Percentiles rank a stretch among this genome's conserved stretches.
Evolutionary conservation across 2,329 filamentous ascomycete genomes (phyloP).

Genomic region (Alternaria sp.): DNA sequence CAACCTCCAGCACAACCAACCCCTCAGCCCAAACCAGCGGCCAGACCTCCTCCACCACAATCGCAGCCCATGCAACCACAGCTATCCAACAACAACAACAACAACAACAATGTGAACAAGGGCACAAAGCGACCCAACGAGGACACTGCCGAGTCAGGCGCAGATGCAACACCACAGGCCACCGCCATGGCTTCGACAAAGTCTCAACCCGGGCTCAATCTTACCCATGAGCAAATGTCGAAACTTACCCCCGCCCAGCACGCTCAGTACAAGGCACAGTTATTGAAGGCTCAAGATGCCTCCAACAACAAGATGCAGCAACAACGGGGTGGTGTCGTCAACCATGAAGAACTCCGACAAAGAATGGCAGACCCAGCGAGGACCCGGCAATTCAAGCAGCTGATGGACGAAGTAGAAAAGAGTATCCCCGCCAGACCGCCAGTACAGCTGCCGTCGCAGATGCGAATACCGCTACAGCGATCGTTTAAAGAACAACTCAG

Average conservation of each 20-base stretch:
- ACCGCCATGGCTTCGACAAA: constrained; percentile 42
- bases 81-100: constrained; percentile 15
- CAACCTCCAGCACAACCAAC: constrained; percentile 30
- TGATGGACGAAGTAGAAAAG: constrained; percentile 39
- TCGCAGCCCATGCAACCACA: constrained; percentile 28
- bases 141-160: constrained; percentile 49
- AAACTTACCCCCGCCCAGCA: constrained; percentile 43
- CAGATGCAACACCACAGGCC: constrained; percentile 44
- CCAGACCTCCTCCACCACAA: constrained; percentile 23
- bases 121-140: constrained; percentile 50
- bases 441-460: constrained; percentile 28
- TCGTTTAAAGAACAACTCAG: constrained; percentile 34
- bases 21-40: constrained; percentile 30
- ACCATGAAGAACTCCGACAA: constrained; percentile 31
- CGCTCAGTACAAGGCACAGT: constrained; percentile 38
- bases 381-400: constrained; percentile 31
- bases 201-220: constrained; percentile 39
- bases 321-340: constrained; percentile 28
- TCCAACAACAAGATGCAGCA: constrained; percentile 39
- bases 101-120: constrained; percentile 24
- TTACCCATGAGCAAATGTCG: constrained; percentile 44
- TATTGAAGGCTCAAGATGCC: constrained; percentile 43
- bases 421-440: constrained; percentile 29
- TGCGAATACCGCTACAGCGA: constrained; percentile 34
- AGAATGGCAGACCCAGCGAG: constrained; percentile 37